Percentiles rank a stretch among this genome's conserved stretches.
phyloP scores from a whole-genome alignment of 352 stramenopile genomes.

The Phytopythium cucurbitacearum region DNA sequence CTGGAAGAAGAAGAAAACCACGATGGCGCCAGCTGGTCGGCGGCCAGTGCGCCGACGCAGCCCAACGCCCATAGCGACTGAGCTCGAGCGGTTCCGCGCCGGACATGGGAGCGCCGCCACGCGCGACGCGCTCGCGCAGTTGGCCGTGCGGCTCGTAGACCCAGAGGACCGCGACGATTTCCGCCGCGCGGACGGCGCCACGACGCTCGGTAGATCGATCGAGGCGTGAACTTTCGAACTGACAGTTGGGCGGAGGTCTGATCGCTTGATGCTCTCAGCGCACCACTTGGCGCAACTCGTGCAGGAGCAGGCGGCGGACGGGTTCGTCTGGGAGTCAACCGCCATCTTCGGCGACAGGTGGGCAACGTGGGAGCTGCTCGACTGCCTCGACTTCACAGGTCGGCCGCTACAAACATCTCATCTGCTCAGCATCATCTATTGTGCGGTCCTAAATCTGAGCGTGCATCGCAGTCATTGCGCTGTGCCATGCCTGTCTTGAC shows the following conservation, averaged over 20 bases:
- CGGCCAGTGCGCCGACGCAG: not conserved
- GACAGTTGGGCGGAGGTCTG: too few species aligned
- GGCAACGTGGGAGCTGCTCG: slow-evolving; percentile 40
- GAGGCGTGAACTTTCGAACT: too few species aligned
- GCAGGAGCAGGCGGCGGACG: slow-evolving; percentile 51
- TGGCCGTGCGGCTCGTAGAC: slow-evolving; percentile 56
- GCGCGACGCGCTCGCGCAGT: slow-evolving; percentile 40
- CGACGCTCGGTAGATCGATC: slow-evolving; percentile 30
- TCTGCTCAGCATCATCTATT: not conserved
- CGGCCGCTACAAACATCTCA: not conserved
- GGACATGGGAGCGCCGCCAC: slow-evolving; percentile 19
- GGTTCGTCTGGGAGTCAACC: slow-evolving; percentile 25
- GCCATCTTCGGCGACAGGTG: slow-evolving; percentile 20
- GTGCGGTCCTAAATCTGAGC: not conserved
- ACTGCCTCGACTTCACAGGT: slow-evolving; percentile 54
- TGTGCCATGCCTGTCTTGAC: slow-evolving; percentile 63
- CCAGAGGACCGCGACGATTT: slow-evolving; percentile 50
- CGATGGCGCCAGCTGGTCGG: slow-evolving; percentile 1
- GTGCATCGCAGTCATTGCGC: slow-evolving; percentile 30
- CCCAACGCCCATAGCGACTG: slow-evolving; percentile 18
- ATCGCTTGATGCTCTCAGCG: slow-evolving; percentile 1
- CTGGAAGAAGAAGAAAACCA: not conserved
- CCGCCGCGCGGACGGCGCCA: slow-evolving; percentile 45
- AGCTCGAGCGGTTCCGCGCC: slow-evolving; percentile 42
- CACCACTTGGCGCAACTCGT: slow-evolving; percentile 48